Evolutionary conservation across 2,329 filamentous ascomycete species (phyloP), one percentile per base, ranked within the genome.

Genomic region (Achaetomium macrosporum): DNA sequence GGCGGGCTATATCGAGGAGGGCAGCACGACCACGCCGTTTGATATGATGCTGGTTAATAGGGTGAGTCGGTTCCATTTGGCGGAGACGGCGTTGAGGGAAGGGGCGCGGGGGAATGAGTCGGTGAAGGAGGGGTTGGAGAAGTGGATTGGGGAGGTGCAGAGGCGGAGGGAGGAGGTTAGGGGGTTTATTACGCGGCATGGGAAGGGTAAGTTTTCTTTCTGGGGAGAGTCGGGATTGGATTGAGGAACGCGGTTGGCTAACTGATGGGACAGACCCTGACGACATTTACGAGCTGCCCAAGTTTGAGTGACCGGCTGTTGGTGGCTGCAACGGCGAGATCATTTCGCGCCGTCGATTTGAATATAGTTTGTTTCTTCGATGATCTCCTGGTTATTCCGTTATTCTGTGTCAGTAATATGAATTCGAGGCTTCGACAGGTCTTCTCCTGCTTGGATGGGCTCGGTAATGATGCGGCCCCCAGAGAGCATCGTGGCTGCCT

Each of bases 41-140:
- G 79, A 85, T 60, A 86, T 86, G 83, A 82, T 85, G 81, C 70
- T 86, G 1, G 65, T 77, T 5, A 87, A 87, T 60, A 60, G 69
- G 17, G 79, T 83, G 1, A 82, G 76, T 16, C 70, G 82, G 40
- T 87, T 77, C 59, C 75, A 85, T 63, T 73, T 85, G 17, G 79
- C 78, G 0, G 71, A 75, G 56, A 67, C 74, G 11, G 83, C 82
- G 2, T 60, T 85, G 45, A 68, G 66, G 41, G 75, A 73, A 1
- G 81, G 68, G 0, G 70, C 74, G 1, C 68, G 66, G 59, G 58
- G 64, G 3, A 82, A 83, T 53, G 70, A 75, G 31, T 71, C 71
- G 56, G 70, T 82, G 0, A 69, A 66, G 51, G 50, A 71, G 5
- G 68, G 66, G 25, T 61, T 77, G 59, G 74, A 78, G 16, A 71